A percentile compares a stretch with the other conserved stretches of the same genome.
These are phyloP conservation scores for Trichoderma asperellum DNA, from an alignment of 2,329 filamentous ascomycete genomes.

Conservation along the genomic window DNA sequence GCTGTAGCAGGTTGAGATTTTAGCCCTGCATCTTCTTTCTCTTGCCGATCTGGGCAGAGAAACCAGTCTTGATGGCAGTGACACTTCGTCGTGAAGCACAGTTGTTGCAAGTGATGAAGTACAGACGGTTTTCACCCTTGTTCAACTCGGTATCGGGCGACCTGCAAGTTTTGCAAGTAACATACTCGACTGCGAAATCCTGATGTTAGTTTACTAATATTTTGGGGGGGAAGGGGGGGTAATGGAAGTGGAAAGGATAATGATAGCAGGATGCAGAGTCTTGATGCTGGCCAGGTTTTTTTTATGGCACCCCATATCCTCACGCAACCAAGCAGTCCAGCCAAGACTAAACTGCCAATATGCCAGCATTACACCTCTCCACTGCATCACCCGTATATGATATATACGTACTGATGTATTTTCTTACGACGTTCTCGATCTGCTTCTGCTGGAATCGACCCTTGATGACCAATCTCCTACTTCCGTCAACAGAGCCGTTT, in stretches of 20 bases:
- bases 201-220: conserved; percentile 38
- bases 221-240: too few species aligned
- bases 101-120: conserved; percentile 95
- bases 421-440: conserved; percentile 93
- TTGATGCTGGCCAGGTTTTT: not conserved
- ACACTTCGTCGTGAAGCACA: conserved; percentile 84
- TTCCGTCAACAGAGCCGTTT: conserved; percentile 91
- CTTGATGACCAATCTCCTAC: conserved; percentile 93
- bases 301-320: not conserved
- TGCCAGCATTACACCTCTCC: not conserved
- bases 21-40: conserved; percentile 92
- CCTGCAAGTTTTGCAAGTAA: conserved; percentile 98
- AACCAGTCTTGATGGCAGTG: conserved; percentile 99
- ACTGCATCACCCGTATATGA: not conserved
- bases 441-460: conserved; percentile 99
- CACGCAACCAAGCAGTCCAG: not conserved
- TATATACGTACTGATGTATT: conserved; percentile 79
- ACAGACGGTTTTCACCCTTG: conserved; percentile 98
- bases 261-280: not conserved
- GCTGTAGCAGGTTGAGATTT: conserved; percentile 34
- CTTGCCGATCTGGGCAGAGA: conserved; percentile 99
- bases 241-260: not conserved
- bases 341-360: not conserved
- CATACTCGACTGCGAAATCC: conserved; percentile 74
- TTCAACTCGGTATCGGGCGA: conserved; percentile 93